Evolutionary conservation across 371 early-diverging fungal species (phyloP), one percentile per base, ranked within the genome.

Genomic region (Funneliformis caledonium): DNA sequence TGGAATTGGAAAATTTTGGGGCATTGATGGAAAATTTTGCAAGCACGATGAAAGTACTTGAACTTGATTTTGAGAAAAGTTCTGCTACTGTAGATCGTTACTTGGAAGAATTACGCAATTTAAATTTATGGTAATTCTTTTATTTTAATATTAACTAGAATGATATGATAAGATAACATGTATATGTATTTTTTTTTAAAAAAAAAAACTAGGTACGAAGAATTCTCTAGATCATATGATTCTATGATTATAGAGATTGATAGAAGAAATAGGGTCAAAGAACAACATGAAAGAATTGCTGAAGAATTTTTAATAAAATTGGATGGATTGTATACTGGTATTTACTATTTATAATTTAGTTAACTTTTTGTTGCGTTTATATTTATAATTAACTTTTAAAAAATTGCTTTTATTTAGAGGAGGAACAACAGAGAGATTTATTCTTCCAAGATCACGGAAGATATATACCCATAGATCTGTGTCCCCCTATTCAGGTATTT

Each of bases 151-250:
- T 26, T 26, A 26, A 11, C 31, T 48, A 7, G 2, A 50, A 31
- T 26, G 6, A 47, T 22, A 45, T 69, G 14, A n/a, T 0, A 7
- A 19, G 47, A 7, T 9, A 76, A 60, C 9, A 11, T 31, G 50
- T 26, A 43, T 19, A 72, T 48, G 16, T 50, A 48, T 59, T 74
- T 31, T 69, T 56, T 12, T 26, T 26, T n/a, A n/a, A 26, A 26
- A 12, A 52, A 52, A 48, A 52, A 52, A 52, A 14, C 14, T 79
- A 79, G 79, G 79, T 79, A 79, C 70, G 70, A 79, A 70, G 79
- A 79, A 70, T 79, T 79, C n/a, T 69, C 56, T 16, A 69, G n/a
- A 42, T 37, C 79, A 1, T 79, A 79, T 60, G 79, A 79, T 79
- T 22, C 69, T 4, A 37, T 79, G 42, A 79, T 79, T 16, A 50